Conservation (phyloP, 2,329 filamentous ascomycete species). For the Venturia oleaginea region DNA sequence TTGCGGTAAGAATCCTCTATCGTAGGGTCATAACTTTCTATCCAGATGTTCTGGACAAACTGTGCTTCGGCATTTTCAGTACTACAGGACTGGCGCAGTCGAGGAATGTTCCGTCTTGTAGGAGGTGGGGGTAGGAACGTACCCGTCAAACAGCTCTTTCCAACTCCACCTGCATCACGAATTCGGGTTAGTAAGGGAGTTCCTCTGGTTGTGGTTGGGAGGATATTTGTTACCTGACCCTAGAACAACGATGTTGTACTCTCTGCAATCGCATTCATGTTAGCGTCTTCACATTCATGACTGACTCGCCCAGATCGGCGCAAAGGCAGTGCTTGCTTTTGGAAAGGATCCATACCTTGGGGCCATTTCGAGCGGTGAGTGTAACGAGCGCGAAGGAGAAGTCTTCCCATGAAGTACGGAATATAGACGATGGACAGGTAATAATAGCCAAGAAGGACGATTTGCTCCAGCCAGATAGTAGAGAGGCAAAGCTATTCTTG, state of each 20-base stretch:
- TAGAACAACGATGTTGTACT: constrained; percentile 36
- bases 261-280: constrained; percentile 18
- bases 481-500: not conserved
- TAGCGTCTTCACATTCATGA: not conserved
- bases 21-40: constrained; percentile 61
- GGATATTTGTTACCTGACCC: constrained; percentile 26
- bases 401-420: constrained; percentile 9
- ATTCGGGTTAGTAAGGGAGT: not conserved
- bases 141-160: constrained; percentile 90
- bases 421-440: not conserved
- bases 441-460: not conserved
- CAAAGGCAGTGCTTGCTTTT: not conserved
- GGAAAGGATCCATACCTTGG: constrained; percentile 10
- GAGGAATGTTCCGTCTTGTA: constrained; percentile 16
- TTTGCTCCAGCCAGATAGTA: not conserved
- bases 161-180: constrained; percentile 61
- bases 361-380: constrained; percentile 12
- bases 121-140: constrained; percentile 24
- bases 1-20: constrained; percentile 55
- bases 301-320: not conserved
- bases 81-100: constrained; percentile 8
- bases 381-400: not conserved
- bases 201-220: constrained; percentile 18
- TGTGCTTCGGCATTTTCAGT: constrained; percentile 46
- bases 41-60: constrained; percentile 91